These are phyloP conservation scores for Colletotrichum filicis DNA, from an alignment of 2,329 filamentous ascomycete genomes.

Conservation along the genomic window DNA sequence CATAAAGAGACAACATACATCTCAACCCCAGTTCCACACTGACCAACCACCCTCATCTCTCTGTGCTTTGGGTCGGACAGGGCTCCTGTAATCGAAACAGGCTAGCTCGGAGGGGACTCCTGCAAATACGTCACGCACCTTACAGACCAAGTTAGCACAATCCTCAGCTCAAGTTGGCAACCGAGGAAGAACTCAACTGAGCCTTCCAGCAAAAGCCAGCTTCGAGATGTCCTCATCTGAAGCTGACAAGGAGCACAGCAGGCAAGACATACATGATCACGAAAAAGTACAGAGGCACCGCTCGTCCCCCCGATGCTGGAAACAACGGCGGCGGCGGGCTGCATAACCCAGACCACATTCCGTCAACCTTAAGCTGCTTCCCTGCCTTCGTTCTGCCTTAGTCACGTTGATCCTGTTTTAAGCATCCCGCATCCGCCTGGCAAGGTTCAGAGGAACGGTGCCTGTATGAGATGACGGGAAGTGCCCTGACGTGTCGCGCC, in stretches of 20 bases:
- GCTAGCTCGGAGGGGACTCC: slow-evolving; percentile 16
- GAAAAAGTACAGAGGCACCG: not conserved
- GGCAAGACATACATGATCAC: not conserved
- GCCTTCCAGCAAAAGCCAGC: not conserved
- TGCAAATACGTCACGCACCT: slow-evolving; percentile 30
- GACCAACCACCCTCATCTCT: not conserved
- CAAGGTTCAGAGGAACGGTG: slow-evolving; percentile 27
- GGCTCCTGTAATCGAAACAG: slow-evolving; percentile 27
- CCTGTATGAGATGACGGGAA: slow-evolving; percentile 34
- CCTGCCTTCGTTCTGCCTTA: not conserved
- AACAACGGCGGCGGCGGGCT: slow-evolving; percentile 14
- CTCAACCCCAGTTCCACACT: not conserved
- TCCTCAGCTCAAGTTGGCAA: not conserved
- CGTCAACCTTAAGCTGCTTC: slow-evolving; percentile 7
- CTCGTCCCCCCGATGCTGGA: slow-evolving; percentile 1
- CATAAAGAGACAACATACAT: not conserved
- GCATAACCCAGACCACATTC: slow-evolving; percentile 16
- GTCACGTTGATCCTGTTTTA: not conserved
- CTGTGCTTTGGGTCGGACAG: not conserved
- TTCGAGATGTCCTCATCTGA: not conserved
- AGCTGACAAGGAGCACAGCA: not conserved
- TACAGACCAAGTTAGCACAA: slow-evolving; percentile 11
- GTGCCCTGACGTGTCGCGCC: slow-evolving; percentile 24
- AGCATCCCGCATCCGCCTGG: not conserved
- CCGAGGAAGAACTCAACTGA: not conserved